Base-by-base conservation (phyloP, 1,284 basidiomycete species). In the Porphyrellus sp. region DNA sequence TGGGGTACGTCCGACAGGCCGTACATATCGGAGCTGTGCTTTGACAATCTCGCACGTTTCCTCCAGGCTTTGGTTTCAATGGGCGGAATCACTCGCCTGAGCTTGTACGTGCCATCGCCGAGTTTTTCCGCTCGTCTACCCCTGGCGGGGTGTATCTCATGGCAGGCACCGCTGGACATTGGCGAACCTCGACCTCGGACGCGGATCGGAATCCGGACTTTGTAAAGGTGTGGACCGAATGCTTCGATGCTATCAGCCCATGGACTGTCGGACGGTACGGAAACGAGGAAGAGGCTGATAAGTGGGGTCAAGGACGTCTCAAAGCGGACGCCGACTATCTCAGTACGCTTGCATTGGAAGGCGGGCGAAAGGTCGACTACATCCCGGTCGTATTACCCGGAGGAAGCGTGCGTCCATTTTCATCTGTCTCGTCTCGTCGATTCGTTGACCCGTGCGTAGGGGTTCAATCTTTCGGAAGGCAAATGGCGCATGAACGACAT, bases 341-440 rank as follows among this genome's bases (percentile, higher is more conserved):
- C 34, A 78, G 70, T 59, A 70, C 70, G 54, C 72, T 78, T 38
- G 78, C 77, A 56, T 72, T 78, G 49, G 70, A 75, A 45, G 65
- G 68, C 8, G 72, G 71, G 49, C 72, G 75, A 59, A 82, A 78
- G 64, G 73, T 88, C 16, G 85, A 87, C 63, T 91, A 89, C 62
- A 78, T 90, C 31, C 86, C 86, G 2, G 85, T 89, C 16, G 77
- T 89, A 13, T 76, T 84, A 51, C 88, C 88, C 44, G 88, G 88
- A 9, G 82, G 82, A 43, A 89, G 86, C 55, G 87, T 88, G 56
- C 63, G 85, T 77, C 33, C 24, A 12, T 8, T 18, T 24, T 23
- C 25, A 6, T 35, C 20, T 4, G 3, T 11, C 12, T 5, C 21
- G 3, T 9, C 5, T 20, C 15, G 7, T 18, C 9, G 25, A 16